phyloP scores from a whole-genome alignment of 2,329 filamentous ascomycete genomes.

The Fusarium chlamydosporum region DNA sequence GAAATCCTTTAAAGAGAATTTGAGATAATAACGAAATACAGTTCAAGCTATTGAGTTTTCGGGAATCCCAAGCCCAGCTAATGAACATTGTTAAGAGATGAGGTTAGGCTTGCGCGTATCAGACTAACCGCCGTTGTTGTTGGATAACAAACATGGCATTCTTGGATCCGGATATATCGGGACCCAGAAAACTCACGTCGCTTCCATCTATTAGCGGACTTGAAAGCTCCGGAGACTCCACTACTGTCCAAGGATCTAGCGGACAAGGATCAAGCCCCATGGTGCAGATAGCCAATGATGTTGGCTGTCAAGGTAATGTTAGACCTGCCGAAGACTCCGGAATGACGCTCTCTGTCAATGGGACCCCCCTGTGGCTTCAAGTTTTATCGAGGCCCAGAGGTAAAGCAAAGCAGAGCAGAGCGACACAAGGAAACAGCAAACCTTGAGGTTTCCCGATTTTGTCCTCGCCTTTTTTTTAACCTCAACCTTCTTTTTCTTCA shows the following conservation, averaged over 20 bases:
- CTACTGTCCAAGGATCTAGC: constrained; percentile 22
- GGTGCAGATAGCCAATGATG: constrained; percentile 22
- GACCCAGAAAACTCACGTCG: constrained; percentile 26
- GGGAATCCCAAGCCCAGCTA: neutral
- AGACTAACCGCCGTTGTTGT: neutral
- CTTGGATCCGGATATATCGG: constrained; percentile 34
- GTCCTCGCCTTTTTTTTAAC: constrained; percentile 14
- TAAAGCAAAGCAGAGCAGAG: constrained; percentile 10
- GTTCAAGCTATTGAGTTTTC: neutral
- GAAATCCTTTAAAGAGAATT: neutral
- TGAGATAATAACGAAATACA: neutral
- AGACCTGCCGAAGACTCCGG: constrained; percentile 43
- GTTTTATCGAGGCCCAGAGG: constrained; percentile 12
- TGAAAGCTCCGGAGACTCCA: constrained; percentile 28
- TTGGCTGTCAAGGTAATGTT: constrained; percentile 24
- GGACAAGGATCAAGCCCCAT: constrained; percentile 15
- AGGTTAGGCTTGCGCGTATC: neutral
- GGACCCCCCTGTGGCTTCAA: constrained; percentile 16
- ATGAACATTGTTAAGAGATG: neutral
- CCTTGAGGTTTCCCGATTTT: constrained; percentile 21
- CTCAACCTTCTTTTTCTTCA: constrained; percentile 1
- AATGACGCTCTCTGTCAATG: constrained; percentile 36
- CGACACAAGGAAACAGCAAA: constrained; percentile 24
- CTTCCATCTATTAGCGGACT: constrained; percentile 34
- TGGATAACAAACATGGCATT: constrained; percentile 20